Conservation (phyloP, 2,329 filamentous ascomycete genomes). For the Sclerotinia nivalis region DNA sequence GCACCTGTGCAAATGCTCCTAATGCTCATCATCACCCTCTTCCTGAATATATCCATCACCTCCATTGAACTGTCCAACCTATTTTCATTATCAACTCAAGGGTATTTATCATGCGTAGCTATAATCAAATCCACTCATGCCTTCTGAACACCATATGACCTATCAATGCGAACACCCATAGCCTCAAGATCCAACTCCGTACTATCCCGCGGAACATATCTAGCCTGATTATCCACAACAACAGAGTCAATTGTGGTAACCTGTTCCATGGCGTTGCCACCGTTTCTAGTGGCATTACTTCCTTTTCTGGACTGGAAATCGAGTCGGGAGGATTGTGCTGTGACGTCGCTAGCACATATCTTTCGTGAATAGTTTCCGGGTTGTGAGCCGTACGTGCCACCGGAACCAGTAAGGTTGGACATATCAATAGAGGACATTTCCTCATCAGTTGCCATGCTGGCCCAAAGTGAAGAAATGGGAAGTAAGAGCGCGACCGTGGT, state of each 20-base stretch:
- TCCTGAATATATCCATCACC: background rate
- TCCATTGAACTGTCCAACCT: background rate
- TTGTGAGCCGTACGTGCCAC: background rate
- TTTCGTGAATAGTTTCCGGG: constrained; percentile 22
- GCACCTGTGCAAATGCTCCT: background rate
- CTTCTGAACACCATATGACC: constrained; percentile 33
- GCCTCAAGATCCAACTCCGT: constrained; percentile 36
- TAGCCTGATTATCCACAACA: constrained; percentile 15
- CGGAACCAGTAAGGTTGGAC: constrained; percentile 18
- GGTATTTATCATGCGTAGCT: background rate
- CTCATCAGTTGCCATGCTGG: constrained; percentile 41
- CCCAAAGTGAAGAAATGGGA: constrained; percentile 68
- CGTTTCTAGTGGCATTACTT: constrained; percentile 27
- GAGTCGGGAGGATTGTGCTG: constrained; percentile 15
- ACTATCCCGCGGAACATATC: constrained; percentile 31
- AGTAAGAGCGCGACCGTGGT: constrained; percentile 63
- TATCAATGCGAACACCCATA: constrained; percentile 36
- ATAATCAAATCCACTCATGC: constrained; percentile 4
- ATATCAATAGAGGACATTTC: constrained; percentile 30
- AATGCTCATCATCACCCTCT: background rate
- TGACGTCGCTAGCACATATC: constrained; percentile 25
- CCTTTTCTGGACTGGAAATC: constrained; percentile 27
- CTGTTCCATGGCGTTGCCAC: constrained; percentile 24
- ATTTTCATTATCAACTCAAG: background rate
- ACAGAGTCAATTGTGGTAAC: constrained; percentile 27